Conservation (phyloP, 2,329 filamentous ascomycete species). For the Xylariaceae sp. region DNA sequence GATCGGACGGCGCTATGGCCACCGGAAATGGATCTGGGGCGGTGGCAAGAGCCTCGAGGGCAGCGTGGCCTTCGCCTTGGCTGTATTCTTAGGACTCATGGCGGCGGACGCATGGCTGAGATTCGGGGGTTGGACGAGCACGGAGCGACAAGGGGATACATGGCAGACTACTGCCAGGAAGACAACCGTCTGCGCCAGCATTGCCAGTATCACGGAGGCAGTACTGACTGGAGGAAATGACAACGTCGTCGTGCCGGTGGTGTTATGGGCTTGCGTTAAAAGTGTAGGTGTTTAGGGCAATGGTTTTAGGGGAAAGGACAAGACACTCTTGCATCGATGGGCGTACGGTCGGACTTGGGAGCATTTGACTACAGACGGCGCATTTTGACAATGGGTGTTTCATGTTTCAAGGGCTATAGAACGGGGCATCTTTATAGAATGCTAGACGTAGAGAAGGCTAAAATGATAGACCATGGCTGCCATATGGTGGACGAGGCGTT, state of each 20-base stretch:
- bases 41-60: conserved; percentile 96
- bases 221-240: conserved; percentile 96
- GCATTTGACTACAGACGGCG: neutral
- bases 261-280: conserved; percentile 89
- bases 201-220: conserved; percentile 89
- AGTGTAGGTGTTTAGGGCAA: conserved; percentile 58
- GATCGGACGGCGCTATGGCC: conserved; percentile 81
- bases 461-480: too few species aligned
- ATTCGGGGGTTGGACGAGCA: conserved; percentile 74
- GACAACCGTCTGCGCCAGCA: conserved; percentile 67
- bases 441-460: too few species aligned
- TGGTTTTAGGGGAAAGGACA: conserved; percentile 1
- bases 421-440: too few species aligned
- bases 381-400: too few species aligned
- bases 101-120: conserved; percentile 71
- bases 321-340: conserved; percentile 11
- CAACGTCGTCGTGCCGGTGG: conserved; percentile 93
- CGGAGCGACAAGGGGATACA: conserved; percentile 59
- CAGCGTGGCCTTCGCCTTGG: conserved; percentile 73
- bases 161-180: conserved; percentile 70
- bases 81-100: conserved; percentile 73
- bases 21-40: conserved; percentile 92
- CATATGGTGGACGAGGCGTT: too few species aligned
- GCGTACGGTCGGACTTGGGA: conserved; percentile 14
- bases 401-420: too few species aligned